phyloP scores from a whole-genome alignment of 306 rosid species.

The Quercus aquifolioides region DNA sequence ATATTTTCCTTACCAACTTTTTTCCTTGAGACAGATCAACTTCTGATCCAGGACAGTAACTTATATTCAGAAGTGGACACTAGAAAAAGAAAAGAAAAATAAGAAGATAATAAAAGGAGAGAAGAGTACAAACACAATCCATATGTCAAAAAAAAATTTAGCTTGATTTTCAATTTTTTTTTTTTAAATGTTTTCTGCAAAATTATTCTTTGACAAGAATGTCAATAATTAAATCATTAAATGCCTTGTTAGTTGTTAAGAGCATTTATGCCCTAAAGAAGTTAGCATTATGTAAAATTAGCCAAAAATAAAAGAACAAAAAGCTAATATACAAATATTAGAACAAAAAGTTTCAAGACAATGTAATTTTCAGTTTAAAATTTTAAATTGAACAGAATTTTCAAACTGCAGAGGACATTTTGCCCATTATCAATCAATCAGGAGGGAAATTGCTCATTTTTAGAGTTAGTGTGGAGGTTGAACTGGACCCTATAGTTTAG shows the following conservation, averaged over 20 bases:
- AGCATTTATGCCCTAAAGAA: neutral
- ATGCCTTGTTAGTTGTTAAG: neutral
- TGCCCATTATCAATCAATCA: too few species aligned
- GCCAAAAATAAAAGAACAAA: neutral
- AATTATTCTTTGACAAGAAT: neutral
- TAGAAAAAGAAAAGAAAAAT: conserved; percentile 17
- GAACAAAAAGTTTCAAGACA: too few species aligned
- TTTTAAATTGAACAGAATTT: too few species aligned
- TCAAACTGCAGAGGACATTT: too few species aligned
- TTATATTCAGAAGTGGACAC: conserved; percentile 58
- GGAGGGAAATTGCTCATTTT: too few species aligned
- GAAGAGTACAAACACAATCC: neutral
- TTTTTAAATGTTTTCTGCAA: too few species aligned
- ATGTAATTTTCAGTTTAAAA: too few species aligned
- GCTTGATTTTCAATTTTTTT: neutral
- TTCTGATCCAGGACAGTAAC: conserved; percentile 59
- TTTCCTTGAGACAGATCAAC: conserved; percentile 46
- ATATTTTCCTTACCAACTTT: conserved; percentile 34
- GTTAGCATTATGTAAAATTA: neutral
- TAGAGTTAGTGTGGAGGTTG: too few species aligned
- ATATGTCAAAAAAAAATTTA: neutral
- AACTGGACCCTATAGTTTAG: neutral
- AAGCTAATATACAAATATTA: too few species aligned
- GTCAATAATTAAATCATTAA: neutral
- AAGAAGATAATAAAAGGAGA: neutral